phyloP scores from a whole-genome alignment of 352 stramenopile species.

The Phytophthora nicotianae region DNA sequence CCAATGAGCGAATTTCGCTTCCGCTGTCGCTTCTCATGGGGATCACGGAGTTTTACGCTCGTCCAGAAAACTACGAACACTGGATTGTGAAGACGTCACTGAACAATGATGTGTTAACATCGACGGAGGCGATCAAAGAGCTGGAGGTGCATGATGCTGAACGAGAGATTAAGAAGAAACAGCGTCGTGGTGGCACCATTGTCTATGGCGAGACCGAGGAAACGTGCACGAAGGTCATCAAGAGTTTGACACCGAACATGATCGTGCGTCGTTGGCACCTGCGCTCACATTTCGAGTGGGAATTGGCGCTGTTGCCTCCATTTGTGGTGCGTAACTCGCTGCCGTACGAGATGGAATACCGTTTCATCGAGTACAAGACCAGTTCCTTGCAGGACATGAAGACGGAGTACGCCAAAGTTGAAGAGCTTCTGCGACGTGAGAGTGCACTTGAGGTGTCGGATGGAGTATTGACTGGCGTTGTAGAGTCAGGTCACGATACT shows the following conservation, averaged over 20 bases:
- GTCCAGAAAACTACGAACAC: conserved; percentile 63
- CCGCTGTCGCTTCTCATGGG: conserved; percentile 78
- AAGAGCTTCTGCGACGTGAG: conserved; percentile 53
- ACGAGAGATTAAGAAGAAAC: conserved; percentile 52
- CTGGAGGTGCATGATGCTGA: conserved; percentile 60
- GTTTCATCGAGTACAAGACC: conserved; percentile 83
- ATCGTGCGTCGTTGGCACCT: conserved; percentile 78
- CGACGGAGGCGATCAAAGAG: conserved; percentile 53
- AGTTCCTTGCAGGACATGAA: conserved; percentile 56
- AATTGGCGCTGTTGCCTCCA: conserved; percentile 74
- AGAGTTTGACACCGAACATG: conserved; percentile 74
- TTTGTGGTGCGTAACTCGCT: conserved; percentile 89
- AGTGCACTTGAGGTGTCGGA: conserved; percentile 34
- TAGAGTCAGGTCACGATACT: conserved; percentile 73
- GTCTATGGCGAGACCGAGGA: conserved; percentile 80
- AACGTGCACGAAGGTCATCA: conserved; percentile 74
- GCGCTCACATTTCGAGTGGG: conserved; percentile 81
- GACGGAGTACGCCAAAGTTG: conserved; percentile 65
- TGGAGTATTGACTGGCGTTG: conserved; percentile 50
- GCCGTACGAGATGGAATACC: conserved; percentile 85
- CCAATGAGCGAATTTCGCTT: conserved; percentile 70
- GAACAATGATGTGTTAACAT: conserved; percentile 82
- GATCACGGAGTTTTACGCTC: conserved; percentile 83
- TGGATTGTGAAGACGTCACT: conserved; percentile 80
- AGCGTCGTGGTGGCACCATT: conserved; percentile 68